A percentile compares a stretch with the other conserved stretches of the same genome.
Evolutionary conservation across 2,329 filamentous ascomycete genomes (phyloP).

Genomic region (Septoria petroselini): DNA sequence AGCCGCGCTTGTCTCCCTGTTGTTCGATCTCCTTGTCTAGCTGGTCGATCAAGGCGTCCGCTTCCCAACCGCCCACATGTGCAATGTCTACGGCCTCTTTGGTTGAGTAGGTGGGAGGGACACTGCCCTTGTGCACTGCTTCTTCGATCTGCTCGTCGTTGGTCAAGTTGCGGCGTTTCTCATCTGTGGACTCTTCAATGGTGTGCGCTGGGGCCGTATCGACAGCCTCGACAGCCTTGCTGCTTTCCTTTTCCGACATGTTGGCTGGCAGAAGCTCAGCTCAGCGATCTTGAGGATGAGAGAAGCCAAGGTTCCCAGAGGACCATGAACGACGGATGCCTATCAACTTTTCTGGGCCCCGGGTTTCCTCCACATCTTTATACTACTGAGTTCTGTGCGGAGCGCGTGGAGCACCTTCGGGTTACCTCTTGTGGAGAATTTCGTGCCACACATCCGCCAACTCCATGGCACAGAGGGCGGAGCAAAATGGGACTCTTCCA

Average conservation of each 20-base stretch:
- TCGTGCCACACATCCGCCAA: background rate
- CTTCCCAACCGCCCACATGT: constrained; percentile 42
- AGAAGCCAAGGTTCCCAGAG: background rate
- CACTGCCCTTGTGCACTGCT: constrained; percentile 28
- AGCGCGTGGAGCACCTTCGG: constrained; percentile 5
- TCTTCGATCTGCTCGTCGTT: constrained; percentile 29
- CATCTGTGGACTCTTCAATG: constrained; percentile 25
- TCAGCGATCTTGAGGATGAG: background rate
- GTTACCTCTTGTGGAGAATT: constrained; percentile 10
- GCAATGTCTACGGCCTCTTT: constrained; percentile 37
- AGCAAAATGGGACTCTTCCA: background rate
- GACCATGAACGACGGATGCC: too few relatives aligned
- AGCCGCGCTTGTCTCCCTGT: constrained; percentile 39
- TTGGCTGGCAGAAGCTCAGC: background rate
- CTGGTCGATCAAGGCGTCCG: constrained; percentile 45
- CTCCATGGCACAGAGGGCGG: constrained; percentile 5
- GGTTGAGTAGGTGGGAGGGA: constrained; percentile 27
- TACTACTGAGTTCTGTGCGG: background rate
- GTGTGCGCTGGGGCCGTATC: constrained; percentile 21
- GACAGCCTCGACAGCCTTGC: constrained; percentile 21
- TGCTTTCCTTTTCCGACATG: constrained; percentile 28
- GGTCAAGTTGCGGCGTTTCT: constrained; percentile 28
- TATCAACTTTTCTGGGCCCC: background rate
- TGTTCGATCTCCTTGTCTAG: constrained; percentile 42
- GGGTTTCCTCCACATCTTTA: constrained; percentile 6